Percentiles rank a stretch among this genome's conserved stretches.
Evolutionary conservation across 148 eudicot species (phyloP).

Genomic region (Oxyria digyna): DNA sequence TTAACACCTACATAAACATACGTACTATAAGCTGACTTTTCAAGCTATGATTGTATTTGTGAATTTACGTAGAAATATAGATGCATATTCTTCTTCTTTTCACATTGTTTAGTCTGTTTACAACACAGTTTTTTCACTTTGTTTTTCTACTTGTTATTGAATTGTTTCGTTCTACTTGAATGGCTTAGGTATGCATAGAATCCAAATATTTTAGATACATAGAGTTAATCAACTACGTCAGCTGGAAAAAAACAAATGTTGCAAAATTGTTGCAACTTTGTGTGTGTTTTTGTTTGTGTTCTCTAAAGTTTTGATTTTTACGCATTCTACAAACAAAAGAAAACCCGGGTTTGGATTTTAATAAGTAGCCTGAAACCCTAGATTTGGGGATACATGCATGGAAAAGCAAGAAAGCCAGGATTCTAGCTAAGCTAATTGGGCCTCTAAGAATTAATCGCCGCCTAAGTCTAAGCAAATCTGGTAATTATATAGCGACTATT

Average conservation of each 20-base stretch:
- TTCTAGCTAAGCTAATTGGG: not conserved
- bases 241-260: not conserved
- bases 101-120: too few species aligned
- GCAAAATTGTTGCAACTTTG: not conserved
- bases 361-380: not conserved
- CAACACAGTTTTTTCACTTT: too few species aligned
- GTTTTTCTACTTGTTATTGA: too few species aligned
- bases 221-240: too few species aligned
- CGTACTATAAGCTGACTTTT: too few species aligned
- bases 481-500: not conserved
- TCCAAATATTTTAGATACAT: too few species aligned
- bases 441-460: not conserved
- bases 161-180: too few species aligned
- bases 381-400: not conserved
- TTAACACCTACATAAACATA: too few species aligned
- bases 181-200: too few species aligned
- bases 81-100: too few species aligned
- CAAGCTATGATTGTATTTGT: too few species aligned
- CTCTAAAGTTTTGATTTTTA: not conserved
- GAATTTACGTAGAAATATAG: too few species aligned
- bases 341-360: not conserved
- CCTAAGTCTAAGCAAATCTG: not conserved
- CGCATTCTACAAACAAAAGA: not conserved
- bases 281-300: not conserved
- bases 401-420: slow-evolving; percentile 3